Conservation (phyloP, 768 basidiomycete species). For the Mrakia gelida region DNA sequence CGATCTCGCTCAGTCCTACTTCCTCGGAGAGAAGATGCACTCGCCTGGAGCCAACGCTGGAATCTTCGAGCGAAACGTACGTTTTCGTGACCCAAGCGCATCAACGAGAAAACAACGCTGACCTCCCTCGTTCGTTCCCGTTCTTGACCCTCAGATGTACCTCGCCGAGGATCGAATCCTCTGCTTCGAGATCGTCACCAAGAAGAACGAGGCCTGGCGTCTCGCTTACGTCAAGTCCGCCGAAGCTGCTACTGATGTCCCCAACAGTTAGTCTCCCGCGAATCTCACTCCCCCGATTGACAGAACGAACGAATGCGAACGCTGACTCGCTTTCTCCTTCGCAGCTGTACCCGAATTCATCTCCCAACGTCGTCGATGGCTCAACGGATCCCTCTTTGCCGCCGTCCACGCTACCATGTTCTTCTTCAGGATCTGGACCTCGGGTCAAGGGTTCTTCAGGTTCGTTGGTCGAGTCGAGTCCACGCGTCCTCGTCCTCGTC, state of each 20-base stretch:
- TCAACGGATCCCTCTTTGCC: slow-evolving; percentile 89
- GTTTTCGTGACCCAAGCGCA: slow-evolving; percentile 45
- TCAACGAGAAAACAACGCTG: no score
- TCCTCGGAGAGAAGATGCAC: slow-evolving; percentile 88
- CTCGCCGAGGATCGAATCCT: slow-evolving; percentile 72
- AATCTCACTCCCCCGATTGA: neutral
- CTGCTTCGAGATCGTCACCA: slow-evolving; percentile 95
- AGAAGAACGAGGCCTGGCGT: slow-evolving; percentile 81
- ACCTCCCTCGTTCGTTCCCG: no score
- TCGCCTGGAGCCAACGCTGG: slow-evolving; percentile 60
- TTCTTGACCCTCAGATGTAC: slow-evolving; percentile 50
- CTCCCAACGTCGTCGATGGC: slow-evolving; percentile 89
- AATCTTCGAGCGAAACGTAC: slow-evolving; percentile 95
- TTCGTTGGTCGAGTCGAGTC: no score
- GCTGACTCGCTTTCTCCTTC: slow-evolving; percentile 59
- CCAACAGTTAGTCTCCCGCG: slow-evolving; percentile 49
- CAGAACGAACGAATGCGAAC: neutral
- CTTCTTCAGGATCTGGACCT: slow-evolving; percentile 14
- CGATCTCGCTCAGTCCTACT: slow-evolving; percentile 57
- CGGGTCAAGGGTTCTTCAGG: slow-evolving; percentile 8
- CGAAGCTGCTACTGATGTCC: slow-evolving; percentile 89
- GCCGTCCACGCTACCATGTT: slow-evolving; percentile 55
- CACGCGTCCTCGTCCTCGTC: no score
- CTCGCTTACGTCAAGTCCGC: slow-evolving; percentile 94
- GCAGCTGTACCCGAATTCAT: slow-evolving; percentile 85